Evolutionary conservation across 2,329 filamentous ascomycete genomes (phyloP).

Genomic region (Emergomyces orientalis): DNA sequence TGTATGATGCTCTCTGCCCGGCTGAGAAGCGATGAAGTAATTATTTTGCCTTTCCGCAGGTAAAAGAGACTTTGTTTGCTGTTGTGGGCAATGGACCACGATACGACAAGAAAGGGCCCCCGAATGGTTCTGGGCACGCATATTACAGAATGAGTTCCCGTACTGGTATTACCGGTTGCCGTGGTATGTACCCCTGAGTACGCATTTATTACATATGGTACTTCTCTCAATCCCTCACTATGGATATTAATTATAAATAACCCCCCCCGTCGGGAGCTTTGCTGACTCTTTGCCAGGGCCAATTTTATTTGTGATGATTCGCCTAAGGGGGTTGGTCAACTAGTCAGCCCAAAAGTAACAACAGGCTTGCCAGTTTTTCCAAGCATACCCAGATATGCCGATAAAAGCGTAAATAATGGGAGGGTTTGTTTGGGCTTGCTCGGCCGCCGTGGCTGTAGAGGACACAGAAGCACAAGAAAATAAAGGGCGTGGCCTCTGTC

Average conservation of each 20-base stretch:
- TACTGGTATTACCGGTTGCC: no score
- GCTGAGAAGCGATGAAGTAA: neutral
- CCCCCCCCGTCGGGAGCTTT: neutral
- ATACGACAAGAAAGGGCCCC: neutral
- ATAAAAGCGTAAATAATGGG: neutral
- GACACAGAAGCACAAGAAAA: neutral
- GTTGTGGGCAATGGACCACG: neutral
- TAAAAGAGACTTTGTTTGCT: neutral
- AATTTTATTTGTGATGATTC: conserved; percentile 1
- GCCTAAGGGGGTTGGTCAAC: neutral
- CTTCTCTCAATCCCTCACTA: no score
- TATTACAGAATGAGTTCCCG: neutral
- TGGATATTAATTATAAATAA: neutral
- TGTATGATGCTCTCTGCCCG: neutral
- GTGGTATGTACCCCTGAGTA: no score
- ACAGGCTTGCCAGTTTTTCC: neutral
- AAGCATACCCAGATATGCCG: neutral
- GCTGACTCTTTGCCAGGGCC: neutral
- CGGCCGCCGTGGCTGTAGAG: neutral
- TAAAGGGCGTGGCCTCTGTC: neutral
- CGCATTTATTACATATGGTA: no score
- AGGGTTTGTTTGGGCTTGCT: neutral
- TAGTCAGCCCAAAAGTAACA: neutral
- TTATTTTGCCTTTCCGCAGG: neutral
- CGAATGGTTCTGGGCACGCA: neutral